These are phyloP conservation scores for Alnus glutinosa DNA, from an alignment of 306 rosid genomes.

Conservation along the genomic window DNA sequence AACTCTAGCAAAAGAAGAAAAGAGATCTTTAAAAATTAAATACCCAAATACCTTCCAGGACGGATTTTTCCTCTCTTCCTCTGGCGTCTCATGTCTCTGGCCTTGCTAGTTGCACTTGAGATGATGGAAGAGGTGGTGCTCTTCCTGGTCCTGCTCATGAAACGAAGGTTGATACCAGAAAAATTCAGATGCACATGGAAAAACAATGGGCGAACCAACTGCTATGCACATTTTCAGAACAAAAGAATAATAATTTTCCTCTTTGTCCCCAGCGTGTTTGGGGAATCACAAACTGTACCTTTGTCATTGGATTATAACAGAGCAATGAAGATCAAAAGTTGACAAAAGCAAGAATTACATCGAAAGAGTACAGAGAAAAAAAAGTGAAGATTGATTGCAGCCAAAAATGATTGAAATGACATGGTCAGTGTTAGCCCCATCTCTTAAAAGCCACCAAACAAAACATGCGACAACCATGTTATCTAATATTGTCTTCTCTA, in stretches of 20 bases:
- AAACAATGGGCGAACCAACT: background rate
- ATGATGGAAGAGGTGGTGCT: slow-evolving; percentile 63
- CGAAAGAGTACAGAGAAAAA: background rate
- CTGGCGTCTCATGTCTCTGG: slow-evolving; percentile 83
- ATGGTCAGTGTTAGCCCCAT: background rate
- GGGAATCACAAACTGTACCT: background rate
- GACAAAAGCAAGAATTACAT: background rate
- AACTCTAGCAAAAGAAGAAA: background rate
- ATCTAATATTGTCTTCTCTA: background rate
- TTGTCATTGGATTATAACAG: background rate
- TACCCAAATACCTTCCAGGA: slow-evolving; percentile 78
- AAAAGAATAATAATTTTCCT: background rate
- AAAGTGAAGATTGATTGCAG: background rate
- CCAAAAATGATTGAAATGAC: background rate
- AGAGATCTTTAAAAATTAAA: slow-evolving; percentile 1
- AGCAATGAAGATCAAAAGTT: background rate
- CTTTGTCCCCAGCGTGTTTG: background rate
- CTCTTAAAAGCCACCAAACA: background rate
- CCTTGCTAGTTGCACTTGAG: slow-evolving; percentile 75
- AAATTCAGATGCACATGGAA: slow-evolving; percentile 8
- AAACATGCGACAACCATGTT: slow-evolving; percentile 6
- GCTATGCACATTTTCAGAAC: background rate
- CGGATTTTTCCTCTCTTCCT: slow-evolving; percentile 95
- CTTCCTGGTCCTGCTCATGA: slow-evolving; percentile 64
- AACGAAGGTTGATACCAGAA: background rate